Conservation (phyloP, 345 rosid species). For the Gossypium herbaceum region DNA sequence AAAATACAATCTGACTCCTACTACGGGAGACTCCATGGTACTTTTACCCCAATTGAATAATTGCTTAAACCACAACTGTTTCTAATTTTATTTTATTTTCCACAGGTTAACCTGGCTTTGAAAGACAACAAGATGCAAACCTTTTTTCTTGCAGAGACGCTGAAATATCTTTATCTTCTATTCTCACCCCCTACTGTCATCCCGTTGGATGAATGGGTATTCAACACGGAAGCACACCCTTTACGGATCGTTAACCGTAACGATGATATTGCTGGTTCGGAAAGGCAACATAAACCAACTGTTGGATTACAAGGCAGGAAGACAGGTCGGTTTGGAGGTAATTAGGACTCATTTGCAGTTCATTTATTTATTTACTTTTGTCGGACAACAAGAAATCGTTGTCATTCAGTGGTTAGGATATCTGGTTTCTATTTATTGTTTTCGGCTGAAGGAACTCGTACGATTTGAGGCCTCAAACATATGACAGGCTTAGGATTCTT, state of each 20-base stretch:
- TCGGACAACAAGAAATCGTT: too few relatives aligned
- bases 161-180: conserved; percentile 81
- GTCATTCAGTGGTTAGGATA: too few relatives aligned
- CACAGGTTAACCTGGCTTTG: conserved; percentile 73
- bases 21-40: too few relatives aligned
- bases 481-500: too few relatives aligned
- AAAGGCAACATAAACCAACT: not conserved
- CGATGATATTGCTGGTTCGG: not conserved
- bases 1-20: too few relatives aligned
- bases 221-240: conserved; percentile 98
- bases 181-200: conserved; percentile 85
- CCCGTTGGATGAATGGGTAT: conserved; percentile 91
- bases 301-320: not conserved
- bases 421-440: too few relatives aligned
- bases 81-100: not conserved
- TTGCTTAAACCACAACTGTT: too few relatives aligned
- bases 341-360: not conserved
- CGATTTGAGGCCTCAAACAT: too few relatives aligned
- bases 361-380: not conserved
- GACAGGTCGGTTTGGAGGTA: not conserved
- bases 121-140: conserved; percentile 98
- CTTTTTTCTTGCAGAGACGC: conserved; percentile 96
- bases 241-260: conserved; percentile 47
- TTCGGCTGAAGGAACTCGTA: too few relatives aligned
- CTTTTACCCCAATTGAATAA: too few relatives aligned